Conservation (phyloP, 306 rosid species). For the Luffa aegyptiaca region DNA sequence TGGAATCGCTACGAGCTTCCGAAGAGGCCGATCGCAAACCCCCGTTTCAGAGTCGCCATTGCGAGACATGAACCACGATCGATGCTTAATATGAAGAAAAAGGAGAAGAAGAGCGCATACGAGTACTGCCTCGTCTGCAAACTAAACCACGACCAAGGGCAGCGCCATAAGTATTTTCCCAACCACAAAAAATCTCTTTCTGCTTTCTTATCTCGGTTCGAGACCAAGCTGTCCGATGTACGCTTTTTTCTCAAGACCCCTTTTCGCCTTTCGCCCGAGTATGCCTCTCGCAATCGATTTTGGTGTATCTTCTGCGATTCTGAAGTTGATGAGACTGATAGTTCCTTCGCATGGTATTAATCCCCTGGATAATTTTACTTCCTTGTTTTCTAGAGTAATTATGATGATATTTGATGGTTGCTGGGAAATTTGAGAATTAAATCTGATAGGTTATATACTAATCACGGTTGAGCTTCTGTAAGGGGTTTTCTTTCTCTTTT, state of each 20-base stretch:
- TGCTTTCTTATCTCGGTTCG: conserved; percentile 61
- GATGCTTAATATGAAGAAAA: not conserved
- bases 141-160: conserved; percentile 65
- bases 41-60: conserved; percentile 4
- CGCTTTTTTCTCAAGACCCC: conserved; percentile 55
- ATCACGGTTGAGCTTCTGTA: not conserved
- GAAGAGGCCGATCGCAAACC: conserved; percentile 12
- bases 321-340: conserved; percentile 40
- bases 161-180: conserved; percentile 81
- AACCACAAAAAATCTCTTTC: conserved; percentile 68
- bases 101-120: conserved; percentile 36
- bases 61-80: not conserved
- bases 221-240: conserved; percentile 47
- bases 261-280: conserved; percentile 31
- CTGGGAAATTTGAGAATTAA: not conserved
- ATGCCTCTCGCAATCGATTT: conserved; percentile 48
- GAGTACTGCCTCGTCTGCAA: conserved; percentile 78
- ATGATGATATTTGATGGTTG: not conserved
- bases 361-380: not conserved
- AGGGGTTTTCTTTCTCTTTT: not conserved
- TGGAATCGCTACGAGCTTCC: not conserved
- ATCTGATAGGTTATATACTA: not conserved
- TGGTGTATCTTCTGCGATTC: conserved; percentile 81
- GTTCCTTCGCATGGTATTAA: conserved; percentile 56
- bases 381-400: not conserved